These are phyloP conservation scores for Penicillium robsamsonii DNA, from an alignment of 495 filamentous ascomycete species.

Conservation along the genomic window DNA sequence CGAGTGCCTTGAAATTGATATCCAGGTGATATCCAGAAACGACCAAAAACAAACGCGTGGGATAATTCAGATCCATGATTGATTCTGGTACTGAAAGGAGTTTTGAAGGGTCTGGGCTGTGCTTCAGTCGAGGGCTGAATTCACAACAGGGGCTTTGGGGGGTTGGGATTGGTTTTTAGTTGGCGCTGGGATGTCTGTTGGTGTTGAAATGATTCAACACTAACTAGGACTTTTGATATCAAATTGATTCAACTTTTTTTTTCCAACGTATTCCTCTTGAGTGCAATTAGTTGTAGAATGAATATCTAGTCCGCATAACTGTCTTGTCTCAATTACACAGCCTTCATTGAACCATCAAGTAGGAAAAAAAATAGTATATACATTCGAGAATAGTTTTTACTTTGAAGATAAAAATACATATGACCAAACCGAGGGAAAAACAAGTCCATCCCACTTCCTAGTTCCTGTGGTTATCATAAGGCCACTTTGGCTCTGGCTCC, in stretches of 20 bases:
- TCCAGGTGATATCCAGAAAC: too few species aligned
- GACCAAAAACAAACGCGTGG: too few species aligned
- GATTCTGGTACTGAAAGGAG: not conserved
- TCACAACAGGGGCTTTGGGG: not conserved
- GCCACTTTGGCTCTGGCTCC: not conserved
- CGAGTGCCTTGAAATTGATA: not conserved
- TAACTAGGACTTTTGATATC: not conserved
- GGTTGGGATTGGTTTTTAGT: not conserved
- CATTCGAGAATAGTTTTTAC: constrained; percentile 5
- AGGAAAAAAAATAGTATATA: not conserved
- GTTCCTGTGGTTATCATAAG: not conserved
- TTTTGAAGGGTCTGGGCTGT: not conserved
- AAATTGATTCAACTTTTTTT: not conserved
- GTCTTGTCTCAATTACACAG: not conserved
- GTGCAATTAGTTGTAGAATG: not conserved
- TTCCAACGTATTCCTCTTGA: not conserved
- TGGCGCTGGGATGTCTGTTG: not conserved
- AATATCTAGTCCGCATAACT: not conserved
- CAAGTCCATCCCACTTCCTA: not conserved
- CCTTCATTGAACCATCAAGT: not conserved
- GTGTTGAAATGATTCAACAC: not conserved
- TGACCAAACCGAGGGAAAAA: not conserved
- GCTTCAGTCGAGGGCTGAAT: not conserved
- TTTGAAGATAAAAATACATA: constrained; percentile 4
- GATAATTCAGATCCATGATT: too few species aligned